A percentile compares a stretch with the other conserved stretches of the same genome.
phyloP scores from a whole-genome alignment of 805 yeast genomes.

The Osmozyma mogii region DNA sequence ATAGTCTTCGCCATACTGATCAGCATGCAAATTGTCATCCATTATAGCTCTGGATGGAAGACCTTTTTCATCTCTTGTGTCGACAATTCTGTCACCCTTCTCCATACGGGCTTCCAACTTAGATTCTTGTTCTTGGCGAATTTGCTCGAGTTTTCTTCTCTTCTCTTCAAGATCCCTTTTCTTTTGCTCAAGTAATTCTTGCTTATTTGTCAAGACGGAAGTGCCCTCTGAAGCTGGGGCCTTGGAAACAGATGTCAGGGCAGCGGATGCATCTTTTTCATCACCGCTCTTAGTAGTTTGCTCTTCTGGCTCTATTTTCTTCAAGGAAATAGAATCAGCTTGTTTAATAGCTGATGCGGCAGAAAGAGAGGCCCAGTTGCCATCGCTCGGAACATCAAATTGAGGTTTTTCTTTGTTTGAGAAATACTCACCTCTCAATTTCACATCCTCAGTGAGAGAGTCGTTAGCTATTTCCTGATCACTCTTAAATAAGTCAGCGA shows the following conservation, averaged over 20 bases:
- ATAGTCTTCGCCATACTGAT: constrained; percentile 6
- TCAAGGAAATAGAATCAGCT: constrained; percentile 2
- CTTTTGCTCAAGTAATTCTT: constrained; percentile 2
- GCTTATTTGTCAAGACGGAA: background rate
- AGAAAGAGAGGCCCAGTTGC: constrained; percentile 15
- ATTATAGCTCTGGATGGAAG: constrained; percentile 21
- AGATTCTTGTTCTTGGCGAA: constrained; percentile 6
- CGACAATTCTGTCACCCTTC: constrained; percentile 12
- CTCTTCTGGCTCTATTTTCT: background rate
- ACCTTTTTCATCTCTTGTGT: constrained; percentile 9
- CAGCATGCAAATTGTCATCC: constrained; percentile 28
- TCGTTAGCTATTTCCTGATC: constrained; percentile 29
- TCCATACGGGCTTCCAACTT: constrained; percentile 14
- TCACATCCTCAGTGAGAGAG: constrained; percentile 24
- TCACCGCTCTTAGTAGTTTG: background rate
- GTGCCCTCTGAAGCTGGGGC: constrained; percentile 2
- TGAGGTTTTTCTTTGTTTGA: constrained; percentile 16
- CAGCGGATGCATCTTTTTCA: background rate
- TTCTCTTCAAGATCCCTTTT: constrained; percentile 10
- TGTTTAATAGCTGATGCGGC: constrained; percentile 7
- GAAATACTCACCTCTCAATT: constrained; percentile 28
- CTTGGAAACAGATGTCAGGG: background rate
- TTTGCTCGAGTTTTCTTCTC: constrained; percentile 19
- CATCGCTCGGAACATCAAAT: constrained; percentile 13
- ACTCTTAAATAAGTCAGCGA: constrained; percentile 25